Percentiles rank a stretch among this genome's conserved stretches.
Conservation (phyloP, 2,329 filamentous ascomycete species). For the Hypoxylon sp. region DNA sequence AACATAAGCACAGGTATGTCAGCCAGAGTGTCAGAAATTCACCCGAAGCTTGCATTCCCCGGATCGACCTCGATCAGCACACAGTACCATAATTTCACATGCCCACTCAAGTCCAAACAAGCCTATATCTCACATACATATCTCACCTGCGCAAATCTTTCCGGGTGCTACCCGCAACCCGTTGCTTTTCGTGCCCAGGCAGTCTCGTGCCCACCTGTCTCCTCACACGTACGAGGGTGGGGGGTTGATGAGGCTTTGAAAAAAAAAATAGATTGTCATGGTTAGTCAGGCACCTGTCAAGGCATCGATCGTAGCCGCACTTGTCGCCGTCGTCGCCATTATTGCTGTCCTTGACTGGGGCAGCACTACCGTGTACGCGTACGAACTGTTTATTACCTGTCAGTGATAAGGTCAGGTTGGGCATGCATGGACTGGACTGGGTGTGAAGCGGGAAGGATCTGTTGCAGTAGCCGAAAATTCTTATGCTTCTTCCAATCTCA, state of each 20-base stretch:
- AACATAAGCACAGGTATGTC: conserved; percentile 40
- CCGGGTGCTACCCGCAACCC: conserved; percentile 7
- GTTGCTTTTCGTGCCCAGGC: conserved; percentile 3
- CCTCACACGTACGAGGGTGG: conserved; percentile 7
- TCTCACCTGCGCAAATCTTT: conserved; percentile 17
- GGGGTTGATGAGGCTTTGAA: conserved; percentile 2
- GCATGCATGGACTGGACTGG: conserved; percentile 14
- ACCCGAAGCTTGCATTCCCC: conserved; percentile 32
- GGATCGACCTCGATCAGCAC: conserved; percentile 33
- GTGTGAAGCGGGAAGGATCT: conserved; percentile 26
- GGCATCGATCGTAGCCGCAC: conserved; percentile 27
- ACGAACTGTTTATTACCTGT: conserved; percentile 32
- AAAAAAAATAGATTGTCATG: conserved; percentile 34
- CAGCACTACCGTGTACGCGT: conserved; percentile 38
- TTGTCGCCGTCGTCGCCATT: conserved; percentile 34
- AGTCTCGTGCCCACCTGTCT: conserved; percentile 17
- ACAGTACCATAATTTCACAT: conserved; percentile 6
- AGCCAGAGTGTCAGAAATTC: conserved; percentile 35
- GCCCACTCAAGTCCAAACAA: too few species aligned
- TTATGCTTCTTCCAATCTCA: conserved; percentile 31
- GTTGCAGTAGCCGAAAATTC: conserved; percentile 30
- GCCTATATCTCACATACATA: neutral
- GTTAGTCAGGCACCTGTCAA: conserved; percentile 24
- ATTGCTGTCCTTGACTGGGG: conserved; percentile 29
- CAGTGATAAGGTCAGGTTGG: conserved; percentile 4